phyloP scores from a whole-genome alignment of 306 rosid genomes.

The Castanea sativa region DNA sequence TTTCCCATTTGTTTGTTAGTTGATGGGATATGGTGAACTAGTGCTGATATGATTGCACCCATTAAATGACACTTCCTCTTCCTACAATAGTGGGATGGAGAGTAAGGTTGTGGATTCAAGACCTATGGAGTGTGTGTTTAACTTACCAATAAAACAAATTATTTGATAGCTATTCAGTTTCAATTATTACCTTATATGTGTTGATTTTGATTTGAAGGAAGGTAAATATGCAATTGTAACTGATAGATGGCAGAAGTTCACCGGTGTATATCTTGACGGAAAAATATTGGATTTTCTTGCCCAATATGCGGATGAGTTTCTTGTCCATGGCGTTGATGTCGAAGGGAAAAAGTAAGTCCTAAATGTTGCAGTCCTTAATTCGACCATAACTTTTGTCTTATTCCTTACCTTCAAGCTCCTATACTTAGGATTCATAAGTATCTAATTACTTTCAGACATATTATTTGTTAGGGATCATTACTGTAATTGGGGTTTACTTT shows the following conservation, averaged over 20 bases:
- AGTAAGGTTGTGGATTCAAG: too few relatives aligned
- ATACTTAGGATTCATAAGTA: background rate
- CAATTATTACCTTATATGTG: conserved; percentile 17
- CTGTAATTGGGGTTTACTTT: background rate
- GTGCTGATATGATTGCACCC: too few relatives aligned
- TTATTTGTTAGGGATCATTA: background rate
- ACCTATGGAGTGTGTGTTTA: too few relatives aligned
- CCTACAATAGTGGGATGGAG: too few relatives aligned
- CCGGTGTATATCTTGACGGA: conserved; percentile 64
- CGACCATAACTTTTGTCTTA: background rate
- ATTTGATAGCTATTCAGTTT: background rate
- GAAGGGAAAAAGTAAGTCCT: conserved; percentile 88
- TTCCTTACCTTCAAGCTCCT: background rate
- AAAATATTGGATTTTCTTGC: conserved; percentile 70
- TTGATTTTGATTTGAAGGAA: conserved; percentile 47
- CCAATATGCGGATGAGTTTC: conserved; percentile 83
- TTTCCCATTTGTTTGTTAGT: background rate
- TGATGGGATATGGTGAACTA: too few relatives aligned
- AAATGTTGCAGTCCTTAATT: background rate
- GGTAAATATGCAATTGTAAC: conserved; percentile 88
- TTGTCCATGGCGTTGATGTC: conserved; percentile 96
- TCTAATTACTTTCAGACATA: background rate
- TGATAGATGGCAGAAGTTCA: conserved; percentile 96
- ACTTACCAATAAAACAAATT: too few relatives aligned
- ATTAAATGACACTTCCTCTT: too few relatives aligned